Conservation (phyloP, 83 land plant genomes). For the Isoetes engelmannii region DNA sequence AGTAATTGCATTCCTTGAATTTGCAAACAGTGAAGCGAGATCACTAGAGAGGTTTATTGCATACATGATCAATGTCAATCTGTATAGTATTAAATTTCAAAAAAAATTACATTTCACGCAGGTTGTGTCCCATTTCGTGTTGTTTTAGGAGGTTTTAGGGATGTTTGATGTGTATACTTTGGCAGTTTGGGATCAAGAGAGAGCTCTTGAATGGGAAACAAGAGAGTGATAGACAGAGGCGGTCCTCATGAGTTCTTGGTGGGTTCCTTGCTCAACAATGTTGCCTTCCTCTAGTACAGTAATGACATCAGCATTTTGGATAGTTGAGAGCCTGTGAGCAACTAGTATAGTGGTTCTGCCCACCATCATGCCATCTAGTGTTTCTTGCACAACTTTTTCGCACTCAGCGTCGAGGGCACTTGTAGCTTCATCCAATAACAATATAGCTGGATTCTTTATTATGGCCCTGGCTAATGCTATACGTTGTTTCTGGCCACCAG, state of each 20-base stretch:
- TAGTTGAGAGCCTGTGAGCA: constrained; percentile 63
- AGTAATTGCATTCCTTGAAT: no score
- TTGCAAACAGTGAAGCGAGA: no score
- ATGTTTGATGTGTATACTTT: no score
- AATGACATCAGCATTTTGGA: constrained; percentile 55
- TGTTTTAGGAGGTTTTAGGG: no score
- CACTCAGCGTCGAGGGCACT: constrained; percentile 63
- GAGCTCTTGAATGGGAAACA: no score
- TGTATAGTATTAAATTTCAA: no score
- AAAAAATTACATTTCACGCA: no score
- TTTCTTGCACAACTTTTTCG: constrained; percentile 58
- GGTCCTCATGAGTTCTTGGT: constrained; percentile 29
- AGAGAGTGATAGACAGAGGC: neutral
- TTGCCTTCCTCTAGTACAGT: constrained; percentile 64
- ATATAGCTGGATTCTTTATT: constrained; percentile 60
- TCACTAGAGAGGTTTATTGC: no score
- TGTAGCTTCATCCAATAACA: constrained; percentile 46
- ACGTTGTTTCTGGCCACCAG: no score
- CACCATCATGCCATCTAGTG: constrained; percentile 55
- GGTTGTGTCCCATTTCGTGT: no score
- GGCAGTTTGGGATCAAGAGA: no score
- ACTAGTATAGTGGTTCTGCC: constrained; percentile 56
- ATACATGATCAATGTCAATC: no score
- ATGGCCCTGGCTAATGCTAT: constrained; percentile 69
- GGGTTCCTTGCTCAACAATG: constrained; percentile 66